These are phyloP conservation scores for Protomyces inouyei DNA, from an alignment of 1,139 yeast genomes.

Conservation along the genomic window DNA sequence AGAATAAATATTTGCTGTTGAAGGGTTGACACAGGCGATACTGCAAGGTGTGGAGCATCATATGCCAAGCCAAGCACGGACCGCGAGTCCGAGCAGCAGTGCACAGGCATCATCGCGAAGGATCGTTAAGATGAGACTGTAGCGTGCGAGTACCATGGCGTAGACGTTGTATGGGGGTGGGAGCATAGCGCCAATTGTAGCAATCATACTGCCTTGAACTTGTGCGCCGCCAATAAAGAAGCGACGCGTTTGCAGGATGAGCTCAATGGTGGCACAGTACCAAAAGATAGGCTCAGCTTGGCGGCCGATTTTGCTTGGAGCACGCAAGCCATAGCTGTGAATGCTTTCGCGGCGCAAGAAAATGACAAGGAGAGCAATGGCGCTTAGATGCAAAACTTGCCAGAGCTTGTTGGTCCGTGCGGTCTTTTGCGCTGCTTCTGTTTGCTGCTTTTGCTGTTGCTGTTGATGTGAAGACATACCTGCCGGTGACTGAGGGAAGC, in stretches of 20 bases:
- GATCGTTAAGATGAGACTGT: conserved; percentile 30
- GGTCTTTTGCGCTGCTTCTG: neutral
- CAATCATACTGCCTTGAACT: conserved; percentile 35
- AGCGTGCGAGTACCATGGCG: conserved; percentile 34
- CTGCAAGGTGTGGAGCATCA: neutral
- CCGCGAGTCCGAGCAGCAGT: conserved; percentile 29
- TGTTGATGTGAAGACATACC: neutral
- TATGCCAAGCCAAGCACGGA: conserved; percentile 20
- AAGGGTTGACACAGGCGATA: no score
- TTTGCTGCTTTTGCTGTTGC: neutral
- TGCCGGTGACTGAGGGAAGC: neutral
- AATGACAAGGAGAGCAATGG: conserved; percentile 1
- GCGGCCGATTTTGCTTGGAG: conserved; percentile 47
- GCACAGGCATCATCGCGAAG: conserved; percentile 31
- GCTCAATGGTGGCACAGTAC: conserved; percentile 39
- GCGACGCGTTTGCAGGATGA: conserved; percentile 32
- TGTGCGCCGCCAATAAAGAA: conserved; percentile 33
- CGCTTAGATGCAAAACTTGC: neutral
- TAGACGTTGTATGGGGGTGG: conserved; percentile 34
- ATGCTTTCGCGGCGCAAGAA: neutral
- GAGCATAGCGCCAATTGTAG: conserved; percentile 30
- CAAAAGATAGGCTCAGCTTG: conserved; percentile 44
- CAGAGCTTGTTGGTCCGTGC: neutral
- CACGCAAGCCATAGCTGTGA: conserved; percentile 28
- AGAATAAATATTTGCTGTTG: no score